Evolutionary conservation across 129 eudicot genomes (phyloP).

Genomic region (Saussurea involucrata): DNA sequence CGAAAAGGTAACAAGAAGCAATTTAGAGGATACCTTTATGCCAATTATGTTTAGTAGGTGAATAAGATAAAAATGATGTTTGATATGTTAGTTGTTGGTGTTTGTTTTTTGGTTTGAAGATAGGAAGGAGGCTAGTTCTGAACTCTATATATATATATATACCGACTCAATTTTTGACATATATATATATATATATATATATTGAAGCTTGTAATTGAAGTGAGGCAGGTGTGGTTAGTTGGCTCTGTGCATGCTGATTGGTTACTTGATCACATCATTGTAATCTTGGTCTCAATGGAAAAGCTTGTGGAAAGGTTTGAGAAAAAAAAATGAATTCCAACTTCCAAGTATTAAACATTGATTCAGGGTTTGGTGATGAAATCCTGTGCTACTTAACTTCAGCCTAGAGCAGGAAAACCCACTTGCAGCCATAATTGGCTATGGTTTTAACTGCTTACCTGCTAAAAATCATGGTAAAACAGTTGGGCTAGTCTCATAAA

Average conservation of each 20-base stretch:
- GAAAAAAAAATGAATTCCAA: no score
- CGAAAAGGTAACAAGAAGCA: constrained; percentile 5
- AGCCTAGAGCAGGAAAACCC: no score
- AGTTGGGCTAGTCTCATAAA: no score
- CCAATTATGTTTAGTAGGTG: constrained; percentile 29
- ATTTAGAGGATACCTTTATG: constrained; percentile 2
- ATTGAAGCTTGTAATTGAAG: not conserved
- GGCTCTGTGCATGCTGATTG: not conserved
- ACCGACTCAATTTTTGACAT: constrained; percentile 26
- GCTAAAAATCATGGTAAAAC: no score
- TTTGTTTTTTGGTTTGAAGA: constrained; percentile 8
- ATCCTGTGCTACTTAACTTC: no score
- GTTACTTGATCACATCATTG: not conserved
- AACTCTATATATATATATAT: constrained; percentile 2
- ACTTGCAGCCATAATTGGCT: no score
- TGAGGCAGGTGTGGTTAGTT: not conserved
- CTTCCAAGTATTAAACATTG: no score
- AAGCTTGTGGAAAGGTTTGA: no score
- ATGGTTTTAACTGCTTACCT: no score
- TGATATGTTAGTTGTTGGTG: constrained; percentile 19
- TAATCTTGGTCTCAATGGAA: no score
- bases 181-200: constrained; percentile 16
- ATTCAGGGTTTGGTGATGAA: no score
- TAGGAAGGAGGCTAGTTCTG: constrained; percentile 26
- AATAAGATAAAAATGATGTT: constrained; percentile 30